These are phyloP conservation scores for Panellus pusillus DNA, from an alignment of 768 basidiomycete species.

Conservation along the genomic window DNA sequence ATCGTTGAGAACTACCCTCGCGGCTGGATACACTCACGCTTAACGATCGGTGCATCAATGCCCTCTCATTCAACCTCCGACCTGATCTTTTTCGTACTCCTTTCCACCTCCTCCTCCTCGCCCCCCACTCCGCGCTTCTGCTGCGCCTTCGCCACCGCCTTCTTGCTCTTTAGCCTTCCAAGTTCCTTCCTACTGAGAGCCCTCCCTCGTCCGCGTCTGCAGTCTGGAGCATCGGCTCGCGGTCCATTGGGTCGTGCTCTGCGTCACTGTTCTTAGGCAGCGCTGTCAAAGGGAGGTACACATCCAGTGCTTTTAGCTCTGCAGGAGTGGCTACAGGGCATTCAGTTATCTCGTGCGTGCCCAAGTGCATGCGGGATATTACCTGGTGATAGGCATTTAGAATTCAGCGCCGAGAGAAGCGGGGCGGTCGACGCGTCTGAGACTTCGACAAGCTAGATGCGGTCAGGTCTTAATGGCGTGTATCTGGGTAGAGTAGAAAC, in stretches of 20 bases:
- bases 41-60: no score
- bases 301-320: constrained; percentile 54
- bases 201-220: constrained; percentile 16
- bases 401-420: constrained; percentile 48
- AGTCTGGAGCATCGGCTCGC: constrained; percentile 20
- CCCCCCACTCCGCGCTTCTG: constrained; percentile 7
- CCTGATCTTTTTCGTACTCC: constrained; percentile 37
- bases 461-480: not conserved
- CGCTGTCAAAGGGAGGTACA: constrained; percentile 56
- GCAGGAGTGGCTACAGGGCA: constrained; percentile 42
- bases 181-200: constrained; percentile 44
- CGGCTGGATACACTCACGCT: no score
- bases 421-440: constrained; percentile 25
- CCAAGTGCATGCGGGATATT: constrained; percentile 2
- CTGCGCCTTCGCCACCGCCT: constrained; percentile 39
- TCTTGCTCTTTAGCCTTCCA: constrained; percentile 53
- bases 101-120: constrained; percentile 24
- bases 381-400: constrained; percentile 49
- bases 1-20: no score
- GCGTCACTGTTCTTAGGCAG: constrained; percentile 60
- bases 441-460: constrained; percentile 37
- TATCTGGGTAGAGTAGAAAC: not conserved
- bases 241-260: constrained; percentile 43
- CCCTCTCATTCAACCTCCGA: constrained; percentile 26
- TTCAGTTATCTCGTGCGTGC: not conserved